Conservation (phyloP, 2,329 filamentous ascomycete species). For the Fusarium dlaminii region DNA sequence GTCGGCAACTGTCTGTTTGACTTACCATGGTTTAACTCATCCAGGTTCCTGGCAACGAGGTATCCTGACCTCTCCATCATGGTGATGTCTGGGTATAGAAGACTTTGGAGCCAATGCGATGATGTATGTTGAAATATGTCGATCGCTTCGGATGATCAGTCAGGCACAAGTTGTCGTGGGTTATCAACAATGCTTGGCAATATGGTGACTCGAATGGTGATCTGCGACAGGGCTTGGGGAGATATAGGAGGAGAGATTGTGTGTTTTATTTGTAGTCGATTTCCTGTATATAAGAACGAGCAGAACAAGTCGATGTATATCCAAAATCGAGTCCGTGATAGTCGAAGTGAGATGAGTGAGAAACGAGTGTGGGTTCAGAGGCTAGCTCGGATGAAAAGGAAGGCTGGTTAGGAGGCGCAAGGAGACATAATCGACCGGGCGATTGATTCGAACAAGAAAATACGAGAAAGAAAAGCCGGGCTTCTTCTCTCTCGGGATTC, state of each 20-base stretch:
- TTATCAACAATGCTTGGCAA: slow-evolving; percentile 26
- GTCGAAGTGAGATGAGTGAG: slow-evolving; percentile 34
- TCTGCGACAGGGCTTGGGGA: slow-evolving; percentile 15
- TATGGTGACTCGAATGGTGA: slow-evolving; percentile 8
- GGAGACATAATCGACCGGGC: slow-evolving; percentile 50
- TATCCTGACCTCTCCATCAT: slow-evolving; percentile 40
- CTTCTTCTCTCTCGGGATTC: slow-evolving; percentile 11
- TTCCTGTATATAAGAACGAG: slow-evolving; percentile 1
- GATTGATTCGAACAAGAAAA: slow-evolving; percentile 33
- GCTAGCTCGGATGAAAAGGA: slow-evolving; percentile 55
- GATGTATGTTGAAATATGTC: slow-evolving; percentile 24
- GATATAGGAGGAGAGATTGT: slow-evolving; percentile 4
- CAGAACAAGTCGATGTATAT: not conserved
- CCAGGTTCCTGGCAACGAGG: slow-evolving; percentile 42
- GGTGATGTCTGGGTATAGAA: not conserved
- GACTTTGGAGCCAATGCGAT: slow-evolving; percentile 1
- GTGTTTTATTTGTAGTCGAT: not conserved
- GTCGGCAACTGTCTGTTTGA: not conserved
- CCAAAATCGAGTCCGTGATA: slow-evolving; percentile 12
- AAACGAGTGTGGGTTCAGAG: slow-evolving; percentile 58
- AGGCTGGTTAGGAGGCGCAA: slow-evolving; percentile 45
- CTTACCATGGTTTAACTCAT: slow-evolving; percentile 46
- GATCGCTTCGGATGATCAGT: slow-evolving; percentile 41
- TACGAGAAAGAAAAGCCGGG: slow-evolving; percentile 30
- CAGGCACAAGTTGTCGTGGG: slow-evolving; percentile 14